Base-by-base conservation (phyloP, 495 filamentous ascomycete species). In the Podospora australis region DNA sequence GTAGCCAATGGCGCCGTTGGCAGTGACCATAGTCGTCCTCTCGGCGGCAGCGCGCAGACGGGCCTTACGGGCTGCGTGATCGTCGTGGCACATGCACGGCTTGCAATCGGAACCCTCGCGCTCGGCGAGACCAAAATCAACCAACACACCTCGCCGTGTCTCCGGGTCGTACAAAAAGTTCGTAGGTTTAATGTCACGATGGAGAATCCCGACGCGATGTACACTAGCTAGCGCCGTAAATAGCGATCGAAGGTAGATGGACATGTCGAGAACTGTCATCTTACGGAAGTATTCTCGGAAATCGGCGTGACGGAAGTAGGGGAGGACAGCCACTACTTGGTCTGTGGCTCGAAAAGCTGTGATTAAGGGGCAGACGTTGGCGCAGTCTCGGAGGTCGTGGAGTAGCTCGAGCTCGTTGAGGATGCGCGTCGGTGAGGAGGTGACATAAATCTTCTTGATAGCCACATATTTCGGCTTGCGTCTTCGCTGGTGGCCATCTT, bases 361-460 rank as follows among this genome's bases (percentile, higher is more conserved):
- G 64, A 99, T 95, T 22, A 99, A 71, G 16, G 92, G 94, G 53
- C 91, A 96, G 16, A 99, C 90, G 2, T 85, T 85, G 42, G 75
- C 71, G 54, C 84, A 95, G 23, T 84, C 80, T 36, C 83, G 79
- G 4, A 99, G 77, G 62, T 92, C 89, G 63, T 96, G 84, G n/a
- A 99, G 80, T 9, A 99, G 77, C 53, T 96, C 94, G 6, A 99
- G 80, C 67, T 99, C 92, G 68, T 99, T 99, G 57, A 95, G 82
- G 50, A 97, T 97, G 25, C 92, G 86, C 23, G 80, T 70, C 2
- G 92, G 92, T 32, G 88, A 95, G 57, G 88, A 95, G 2, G 92
- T 99, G 45, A 96, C 92, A 62, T 97, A 97, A 54, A 99, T 97
- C 68, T 97, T 97, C 68, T 99, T 99, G 65, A 99, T 83, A 20